A percentile compares a stretch with the other conserved stretches of the same genome.
These are phyloP conservation scores for Antitrichia curtipendula DNA, from an alignment of 225 moss, liverwort and hornwort genomes.

Conservation along the genomic window DNA sequence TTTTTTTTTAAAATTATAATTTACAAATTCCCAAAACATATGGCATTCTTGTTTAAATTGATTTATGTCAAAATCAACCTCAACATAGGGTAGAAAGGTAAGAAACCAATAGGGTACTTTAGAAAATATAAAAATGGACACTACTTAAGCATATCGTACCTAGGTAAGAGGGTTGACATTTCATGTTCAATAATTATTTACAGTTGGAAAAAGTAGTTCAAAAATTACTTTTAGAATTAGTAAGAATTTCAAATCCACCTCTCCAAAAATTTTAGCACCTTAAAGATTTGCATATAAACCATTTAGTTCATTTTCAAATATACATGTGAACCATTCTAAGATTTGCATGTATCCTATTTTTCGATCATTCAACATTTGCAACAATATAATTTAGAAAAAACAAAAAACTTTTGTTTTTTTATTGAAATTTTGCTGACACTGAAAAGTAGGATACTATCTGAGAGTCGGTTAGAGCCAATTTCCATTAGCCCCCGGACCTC, in stretches of 20 bases:
- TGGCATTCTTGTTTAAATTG: background rate
- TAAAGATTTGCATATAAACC: background rate
- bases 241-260: no score
- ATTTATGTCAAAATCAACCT: background rate
- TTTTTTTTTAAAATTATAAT: background rate
- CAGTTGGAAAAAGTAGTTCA: no score
- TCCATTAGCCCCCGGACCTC: no score
- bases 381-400: no score
- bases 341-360: background rate
- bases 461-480: no score
- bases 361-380: fast-evolving
- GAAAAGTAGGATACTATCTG: no score
- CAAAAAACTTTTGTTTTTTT: no score
- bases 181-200: background rate
- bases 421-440: background rate
- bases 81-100: background rate
- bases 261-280: no score
- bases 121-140: background rate
- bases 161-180: background rate
- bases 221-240: background rate
- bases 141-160: background rate
- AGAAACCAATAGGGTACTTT: background rate
- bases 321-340: background rate
- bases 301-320: background rate
- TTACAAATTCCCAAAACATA: background rate